Evolutionary conservation across 2,329 filamentous ascomycete species (phyloP), one percentile per base, ranked within the genome.

Genomic region (Thelonectria blattea): DNA sequence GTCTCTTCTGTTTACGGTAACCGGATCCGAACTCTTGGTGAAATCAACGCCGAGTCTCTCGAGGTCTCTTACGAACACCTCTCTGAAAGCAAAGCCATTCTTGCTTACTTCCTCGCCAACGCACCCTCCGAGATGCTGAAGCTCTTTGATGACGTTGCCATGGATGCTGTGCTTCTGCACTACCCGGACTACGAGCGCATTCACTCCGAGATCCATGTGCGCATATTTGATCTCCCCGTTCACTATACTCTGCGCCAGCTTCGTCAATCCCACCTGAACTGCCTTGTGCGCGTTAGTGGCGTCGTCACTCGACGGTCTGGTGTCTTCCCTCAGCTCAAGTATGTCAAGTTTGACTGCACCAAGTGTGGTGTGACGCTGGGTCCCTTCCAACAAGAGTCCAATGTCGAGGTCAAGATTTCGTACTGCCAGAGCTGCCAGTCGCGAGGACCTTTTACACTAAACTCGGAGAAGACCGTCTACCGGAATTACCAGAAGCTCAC

Each of bases 401-500:
- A 95, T 63, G 89, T 93, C 45, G 95, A 99, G 76, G 93, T 99
- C 73, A 97, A 94, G 79, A 92, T 99, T 69, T 92, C 91, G 0
- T 99, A 91, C 81, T 99, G 95, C 75, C 94, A 97, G 74, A 95
- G 91, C 74, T 99, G 95, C 78, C 94, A 98, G 78, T 96, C 92
- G 41, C 89, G 92, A 42, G 95, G 95, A 0, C 96, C 95, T 0
- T 99, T 99, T 73, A 96, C 90, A 0, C 82, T 99, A 66, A 98
- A 98, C 79, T 95, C 93, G 4, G 95, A 98, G 75, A 96, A 97
- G 82, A 99, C 95, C 0, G 91, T 99, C 15, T 99, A 99, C 79
- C 91, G 95, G 64, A 99, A 99, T 77, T 99, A 97, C 78, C 95
- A 99, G 76, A 99, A 97, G 74, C 83, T 99, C 69, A 99, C 95